phyloP scores from a whole-genome alignment of 805 yeast genomes.

The Yarrowia sp. region DNA sequence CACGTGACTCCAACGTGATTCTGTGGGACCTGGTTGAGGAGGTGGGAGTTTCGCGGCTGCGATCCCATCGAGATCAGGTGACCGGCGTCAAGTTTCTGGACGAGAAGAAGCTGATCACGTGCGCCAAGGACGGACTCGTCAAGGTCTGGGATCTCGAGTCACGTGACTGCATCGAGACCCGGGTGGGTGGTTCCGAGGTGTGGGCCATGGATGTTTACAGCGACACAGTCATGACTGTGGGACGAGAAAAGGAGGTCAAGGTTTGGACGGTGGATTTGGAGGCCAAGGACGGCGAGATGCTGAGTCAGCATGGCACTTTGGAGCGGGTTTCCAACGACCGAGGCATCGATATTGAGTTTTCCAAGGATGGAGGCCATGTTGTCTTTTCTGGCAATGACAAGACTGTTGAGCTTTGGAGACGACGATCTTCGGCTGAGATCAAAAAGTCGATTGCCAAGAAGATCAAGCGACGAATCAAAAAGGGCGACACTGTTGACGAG shows the following conservation, averaged over 20 bases:
- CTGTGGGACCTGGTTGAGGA: slow-evolving; percentile 97
- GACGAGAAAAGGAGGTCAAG: slow-evolving; percentile 81
- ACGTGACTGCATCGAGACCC: slow-evolving; percentile 92
- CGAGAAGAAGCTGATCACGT: slow-evolving; percentile 60
- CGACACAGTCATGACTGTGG: slow-evolving; percentile 66
- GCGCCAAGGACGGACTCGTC: slow-evolving; percentile 87
- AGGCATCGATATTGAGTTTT: slow-evolving; percentile 66
- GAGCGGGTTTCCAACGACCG: slow-evolving; percentile 53
- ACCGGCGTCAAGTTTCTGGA: slow-evolving; percentile 70
- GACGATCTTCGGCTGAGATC: slow-evolving; percentile 78
- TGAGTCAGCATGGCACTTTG: slow-evolving; percentile 56
- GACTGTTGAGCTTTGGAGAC: slow-evolving; percentile 78
- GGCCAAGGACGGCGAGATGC: slow-evolving; percentile 56
- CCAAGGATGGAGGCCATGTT: slow-evolving; percentile 49
- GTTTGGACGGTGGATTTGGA: slow-evolving; percentile 77
- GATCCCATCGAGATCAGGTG: slow-evolving; percentile 88
- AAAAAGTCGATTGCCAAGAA: slow-evolving; percentile 77
- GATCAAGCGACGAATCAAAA: slow-evolving; percentile 74
- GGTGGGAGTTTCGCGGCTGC: slow-evolving; percentile 81
- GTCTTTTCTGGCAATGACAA: slow-evolving; percentile 79
- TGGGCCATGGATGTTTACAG: slow-evolving; percentile 73
- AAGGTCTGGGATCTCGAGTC: slow-evolving; percentile 93
- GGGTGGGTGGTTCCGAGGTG: slow-evolving; percentile 93
- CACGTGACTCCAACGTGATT: slow-evolving; percentile 81
- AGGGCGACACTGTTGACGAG: slow-evolving; percentile 60